Conservation (phyloP, 441 rosid species). For the Erysimum cheiri region DNA sequence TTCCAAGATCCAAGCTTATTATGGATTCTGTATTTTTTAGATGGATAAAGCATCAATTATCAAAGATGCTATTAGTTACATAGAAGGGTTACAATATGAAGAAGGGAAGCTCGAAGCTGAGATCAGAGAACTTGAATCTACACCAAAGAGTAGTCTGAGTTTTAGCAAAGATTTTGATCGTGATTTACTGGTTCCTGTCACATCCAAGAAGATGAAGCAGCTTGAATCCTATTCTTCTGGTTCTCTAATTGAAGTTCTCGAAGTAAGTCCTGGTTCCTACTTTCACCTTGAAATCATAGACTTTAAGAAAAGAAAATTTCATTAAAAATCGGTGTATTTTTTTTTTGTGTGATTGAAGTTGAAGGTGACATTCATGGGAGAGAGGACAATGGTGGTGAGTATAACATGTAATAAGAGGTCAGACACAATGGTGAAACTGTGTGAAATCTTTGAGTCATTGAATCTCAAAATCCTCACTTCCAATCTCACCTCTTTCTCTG, state of each 20-base stretch:
- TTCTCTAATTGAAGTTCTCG: constrained; percentile 71
- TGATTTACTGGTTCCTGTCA: constrained; percentile 60
- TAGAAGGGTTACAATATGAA: constrained; percentile 80
- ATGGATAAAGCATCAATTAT: constrained; percentile 99
- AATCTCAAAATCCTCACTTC: constrained; percentile 82
- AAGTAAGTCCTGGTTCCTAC: constrained; percentile 47
- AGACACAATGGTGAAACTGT: constrained; percentile 89
- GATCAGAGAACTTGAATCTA: constrained; percentile 73
- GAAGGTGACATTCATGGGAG: constrained; percentile 70
- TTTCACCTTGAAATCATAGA: not conserved
- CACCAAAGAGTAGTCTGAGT: constrained; percentile 50
- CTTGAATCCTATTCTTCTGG: constrained; percentile 45
- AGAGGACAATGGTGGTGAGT: constrained; percentile 74
- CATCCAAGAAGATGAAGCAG: constrained; percentile 72
- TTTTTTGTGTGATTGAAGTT: constrained; percentile 50
- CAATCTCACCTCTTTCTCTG: constrained; percentile 74
- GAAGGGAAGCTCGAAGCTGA: constrained; percentile 73
- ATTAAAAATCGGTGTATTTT: not conserved
- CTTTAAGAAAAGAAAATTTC: not conserved
- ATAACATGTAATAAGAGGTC: constrained; percentile 77
- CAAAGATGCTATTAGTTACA: constrained; percentile 89
- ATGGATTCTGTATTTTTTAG: constrained; percentile 45
- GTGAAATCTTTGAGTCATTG: constrained; percentile 81
- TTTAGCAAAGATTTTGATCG: constrained; percentile 54
- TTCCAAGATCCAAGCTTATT: constrained; percentile 17